Base-by-base conservation (phyloP, 495 filamentous ascomycete species). In the Penicillium egyptiacum region DNA sequence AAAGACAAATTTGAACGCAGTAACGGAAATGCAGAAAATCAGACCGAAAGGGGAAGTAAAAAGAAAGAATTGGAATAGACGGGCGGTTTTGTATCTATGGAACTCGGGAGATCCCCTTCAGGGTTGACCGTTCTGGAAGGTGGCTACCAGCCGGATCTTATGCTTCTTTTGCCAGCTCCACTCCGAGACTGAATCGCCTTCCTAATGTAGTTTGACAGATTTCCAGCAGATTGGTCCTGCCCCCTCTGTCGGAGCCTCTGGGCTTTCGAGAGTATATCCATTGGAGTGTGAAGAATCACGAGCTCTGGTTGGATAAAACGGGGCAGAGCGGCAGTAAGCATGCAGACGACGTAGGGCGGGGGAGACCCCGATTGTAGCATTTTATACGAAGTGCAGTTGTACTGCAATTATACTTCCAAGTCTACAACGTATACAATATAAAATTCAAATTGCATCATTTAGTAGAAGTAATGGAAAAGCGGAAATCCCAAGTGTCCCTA, bases 101-200 rank as follows among this genome's bases (percentile, higher is more conserved):
- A 50, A 25, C 10, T n/a, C 45, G 26, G 52, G 43, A 64, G 66
- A 66, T 69, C 49, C 64, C 61, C 66, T 62, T 58, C 44, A 61
- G 37, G 44, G 45, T 59, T 54, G 64, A 69, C 66, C 56, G 50
- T 69, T 67, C 54, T 42, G 66, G 66, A 69, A 69, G 66, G 66
- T 69, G 64, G 57, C 60, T 67, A 67, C 57, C 57, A 39, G 35
- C 44, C 57, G 60, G 54, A 60, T 66, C 57, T 63, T 52, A 55
- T 60, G 63, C 62, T 65, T 65, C 59, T 65, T 65, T 41, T 55
- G 2, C 40, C 26, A 41, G 48, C 60, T 58, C 63, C 63, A 66
- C 63, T 23, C 33, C 19, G 43, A 42, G 56, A 51, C 55, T 53
- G 33, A 61, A 35, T 60, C 56, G 66, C 66, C 66, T 69, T 56